phyloP scores from a whole-genome alignment of 352 stramenopile species.

The Plasmopara muralis region DNA sequence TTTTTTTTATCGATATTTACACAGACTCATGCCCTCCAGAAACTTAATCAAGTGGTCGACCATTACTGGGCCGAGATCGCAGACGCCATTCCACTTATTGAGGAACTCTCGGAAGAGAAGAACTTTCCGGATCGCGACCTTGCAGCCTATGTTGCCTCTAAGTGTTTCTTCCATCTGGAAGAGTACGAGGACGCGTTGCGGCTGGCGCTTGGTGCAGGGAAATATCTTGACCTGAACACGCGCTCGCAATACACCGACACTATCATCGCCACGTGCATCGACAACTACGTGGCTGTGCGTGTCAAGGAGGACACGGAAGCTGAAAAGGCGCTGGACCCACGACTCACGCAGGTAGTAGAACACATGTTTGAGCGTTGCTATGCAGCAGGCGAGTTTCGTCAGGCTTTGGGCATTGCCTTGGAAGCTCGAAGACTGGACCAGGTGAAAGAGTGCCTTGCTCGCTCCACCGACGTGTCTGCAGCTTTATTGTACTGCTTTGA shows the following conservation, averaged over 20 bases:
- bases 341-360: conserved; percentile 94
- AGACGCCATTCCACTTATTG: conserved; percentile 88
- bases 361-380: conserved; percentile 98
- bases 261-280: conserved; percentile 96
- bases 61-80: conserved; percentile 93
- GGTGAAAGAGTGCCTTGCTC: conserved; percentile 86
- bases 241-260: conserved; percentile 96
- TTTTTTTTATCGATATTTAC: conserved; percentile 4
- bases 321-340: conserved; percentile 78
- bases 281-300: conserved; percentile 93
- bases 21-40: conserved; percentile 86
- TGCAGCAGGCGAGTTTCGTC: conserved; percentile 88
- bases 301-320: conserved; percentile 67
- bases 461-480: conserved; percentile 58
- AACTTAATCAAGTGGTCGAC: conserved; percentile 90
- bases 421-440: conserved; percentile 93
- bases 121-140: conserved; percentile 87
- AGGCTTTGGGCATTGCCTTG: conserved; percentile 96
- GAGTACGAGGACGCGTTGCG: conserved; percentile 94
- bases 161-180: conserved; percentile 98
- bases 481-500: conserved; percentile 92
- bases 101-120: conserved; percentile 91
- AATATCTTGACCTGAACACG: conserved; percentile 92
- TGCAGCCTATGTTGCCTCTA: conserved; percentile 88
- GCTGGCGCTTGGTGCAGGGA: conserved; percentile 91